Base-by-base conservation (phyloP, 208 protist species). In the Crithidia sp. region DNA sequence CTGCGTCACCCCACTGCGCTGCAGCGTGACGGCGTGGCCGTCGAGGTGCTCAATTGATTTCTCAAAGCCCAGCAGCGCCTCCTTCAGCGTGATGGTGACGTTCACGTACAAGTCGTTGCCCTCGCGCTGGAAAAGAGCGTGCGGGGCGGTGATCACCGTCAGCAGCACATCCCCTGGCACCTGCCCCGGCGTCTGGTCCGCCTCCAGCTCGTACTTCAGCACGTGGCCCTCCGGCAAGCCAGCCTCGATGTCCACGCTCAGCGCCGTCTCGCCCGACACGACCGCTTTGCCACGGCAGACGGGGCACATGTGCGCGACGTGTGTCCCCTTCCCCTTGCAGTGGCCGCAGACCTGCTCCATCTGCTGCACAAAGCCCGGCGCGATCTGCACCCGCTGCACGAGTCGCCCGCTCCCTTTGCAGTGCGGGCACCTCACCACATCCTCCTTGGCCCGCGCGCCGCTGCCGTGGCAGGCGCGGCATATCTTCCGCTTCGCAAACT, bases 41-140 rank as follows among this genome's bases (percentile, higher is more conserved):
- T 99, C 97, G 14, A 99, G 74, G 83, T 98, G 96, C 17, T 59
- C 16, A 14, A 98, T 55, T 6, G 69, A 55, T 47, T 83, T 90
- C 36, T 90, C 70, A 82, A 98, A 99, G 43, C 97, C 97, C 9
- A 96, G 67, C 7, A 99, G 80, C 50, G 96, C 94, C 71, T 98
- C 95, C 59, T 87, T 83, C 14, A 99, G 80, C 8, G 86, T 89
- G 55, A 99, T 82, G 16, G 70, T 82, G 9, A 97, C 56, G 12
- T 82, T 88, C 28, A 88, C 86, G 63, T 95, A 75, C 13, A 99
- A 84, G 67, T 98, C 88, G 57, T 91, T 89, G 50, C 71, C 74
- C 13, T 68, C 74, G 57, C 96, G 88, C 13, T 37, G 63, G 78
- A 98, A 98, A 10, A 58, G n/a, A 0, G 85, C 72, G 71, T 97